Conservation (phyloP, 2,329 filamentous ascomycete species). For the Fusarium dimerum region DNA sequence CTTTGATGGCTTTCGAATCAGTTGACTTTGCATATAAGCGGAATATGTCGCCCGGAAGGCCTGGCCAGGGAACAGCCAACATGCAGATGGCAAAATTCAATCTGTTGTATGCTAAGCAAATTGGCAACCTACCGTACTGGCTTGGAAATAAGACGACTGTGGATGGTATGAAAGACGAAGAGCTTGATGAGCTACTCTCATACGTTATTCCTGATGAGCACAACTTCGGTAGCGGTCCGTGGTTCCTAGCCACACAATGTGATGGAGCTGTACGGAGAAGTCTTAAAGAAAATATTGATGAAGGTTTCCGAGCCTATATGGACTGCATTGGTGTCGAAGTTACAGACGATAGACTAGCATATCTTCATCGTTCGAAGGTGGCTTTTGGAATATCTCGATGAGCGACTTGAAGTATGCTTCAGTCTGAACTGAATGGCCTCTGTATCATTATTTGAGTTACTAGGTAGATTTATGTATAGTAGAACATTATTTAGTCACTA, state of each 20-base stretch:
- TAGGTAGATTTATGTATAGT: no score
- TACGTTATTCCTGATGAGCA: constrained; percentile 49
- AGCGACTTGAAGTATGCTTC: no score
- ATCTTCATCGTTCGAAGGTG: constrained; percentile 48
- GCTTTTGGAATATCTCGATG: constrained; percentile 42
- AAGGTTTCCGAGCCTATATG: constrained; percentile 49
- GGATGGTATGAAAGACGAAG: constrained; percentile 30
- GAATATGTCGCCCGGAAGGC: constrained; percentile 57
- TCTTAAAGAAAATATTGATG: constrained; percentile 41
- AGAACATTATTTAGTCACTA: no score
- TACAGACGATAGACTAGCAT: constrained; percentile 37
- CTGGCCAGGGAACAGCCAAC: constrained; percentile 71
- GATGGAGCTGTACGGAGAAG: constrained; percentile 28
- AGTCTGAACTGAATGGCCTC: no score
- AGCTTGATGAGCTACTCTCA: constrained; percentile 43
- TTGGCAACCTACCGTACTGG: constrained; percentile 39
- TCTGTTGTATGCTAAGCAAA: constrained; percentile 46
- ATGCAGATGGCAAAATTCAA: constrained; percentile 52
- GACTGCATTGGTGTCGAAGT: constrained; percentile 44
- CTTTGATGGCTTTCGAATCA: constrained; percentile 72
- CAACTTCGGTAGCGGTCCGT: constrained; percentile 55
- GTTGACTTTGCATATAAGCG: constrained; percentile 69
- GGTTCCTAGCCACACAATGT: constrained; percentile 53
- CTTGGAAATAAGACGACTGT: constrained; percentile 31
- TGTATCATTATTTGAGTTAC: no score